Conservation (phyloP, 2,329 filamentous ascomycete species). For the Aspergillus nomiae region DNA sequence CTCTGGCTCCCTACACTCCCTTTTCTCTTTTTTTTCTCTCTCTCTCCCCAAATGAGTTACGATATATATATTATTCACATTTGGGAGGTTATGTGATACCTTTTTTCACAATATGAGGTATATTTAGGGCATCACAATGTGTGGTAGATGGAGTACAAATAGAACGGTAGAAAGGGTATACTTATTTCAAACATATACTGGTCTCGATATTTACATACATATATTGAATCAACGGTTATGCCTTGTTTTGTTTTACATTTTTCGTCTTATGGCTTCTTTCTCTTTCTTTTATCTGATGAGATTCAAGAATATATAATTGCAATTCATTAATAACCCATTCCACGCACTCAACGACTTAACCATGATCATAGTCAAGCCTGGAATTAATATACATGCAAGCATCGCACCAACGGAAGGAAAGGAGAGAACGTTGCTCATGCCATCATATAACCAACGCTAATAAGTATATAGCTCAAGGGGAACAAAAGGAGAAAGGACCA, state of each 20-base stretch:
- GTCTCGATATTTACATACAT: neutral
- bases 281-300: neutral
- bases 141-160: neutral
- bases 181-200: neutral
- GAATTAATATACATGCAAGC: conserved; percentile 22
- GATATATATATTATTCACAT: neutral
- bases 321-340: neutral
- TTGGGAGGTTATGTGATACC: neutral
- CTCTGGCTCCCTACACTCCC: neutral
- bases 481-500: neutral
- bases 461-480: neutral
- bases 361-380: conserved; percentile 12
- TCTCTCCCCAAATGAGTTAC: neutral
- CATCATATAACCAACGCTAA: neutral
- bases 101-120: neutral
- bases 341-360: neutral
- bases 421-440: conserved; percentile 4
- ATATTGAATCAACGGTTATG: neutral
- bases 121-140: neutral
- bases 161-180: neutral
- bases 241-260: neutral
- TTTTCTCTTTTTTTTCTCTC: neutral
- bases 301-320: neutral
- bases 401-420: conserved; percentile 7
- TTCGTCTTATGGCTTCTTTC: neutral